Evolutionary conservation across 768 basidiomycete genomes (phyloP), one percentile per base, ranked within the genome.

Genomic region (Phanerochaete sordida): DNA sequence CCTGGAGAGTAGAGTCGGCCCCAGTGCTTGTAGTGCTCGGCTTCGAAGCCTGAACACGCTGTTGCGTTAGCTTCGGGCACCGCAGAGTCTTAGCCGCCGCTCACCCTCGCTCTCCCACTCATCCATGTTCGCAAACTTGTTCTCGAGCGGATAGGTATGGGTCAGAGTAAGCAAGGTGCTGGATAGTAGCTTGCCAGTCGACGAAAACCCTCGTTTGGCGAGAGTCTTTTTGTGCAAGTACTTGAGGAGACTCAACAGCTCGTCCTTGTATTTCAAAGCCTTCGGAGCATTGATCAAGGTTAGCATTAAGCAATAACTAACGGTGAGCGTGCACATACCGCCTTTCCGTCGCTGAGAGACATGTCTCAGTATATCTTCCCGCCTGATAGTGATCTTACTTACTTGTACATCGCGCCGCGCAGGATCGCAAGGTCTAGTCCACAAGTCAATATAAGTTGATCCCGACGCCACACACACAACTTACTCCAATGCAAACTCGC

Each of bases 401-500:
- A 91, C 88, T 87, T 88, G 67, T 86, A 87, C 64, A 92, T 83
- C n/a, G 86, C 78, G n/a, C 91, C 91, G 50, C 88, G 80, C 24
- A 93, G 71, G 43, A 93, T 84, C 0, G 88, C 87, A 44, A 91
- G 75, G 74, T 90, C 88, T 89, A 62, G 45, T 31, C 28, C 11
- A 33, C 2, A 33, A 13, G 23, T n/a, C n/a, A n/a, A 28, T 6
- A 12, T 43, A 58, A 49, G 51, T 71, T 37, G n/a, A 21, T 33
- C 35, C 33, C 27, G 39, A 67, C n/a, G 21, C 12, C 56, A 43
- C 47, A 23, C 8, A 21, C 43, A 58, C 35, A 21, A 72, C 85
- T 57, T 72, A 90, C 89, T 91, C 89, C 91, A 93, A 66, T 95
- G 92, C 52, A 96, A 77, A 19, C 91, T 92, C 3, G 90, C 90